Base-by-base conservation (phyloP, 495 filamentous ascomycete genomes). In the Hyphodiscus hymeniophilus region DNA sequence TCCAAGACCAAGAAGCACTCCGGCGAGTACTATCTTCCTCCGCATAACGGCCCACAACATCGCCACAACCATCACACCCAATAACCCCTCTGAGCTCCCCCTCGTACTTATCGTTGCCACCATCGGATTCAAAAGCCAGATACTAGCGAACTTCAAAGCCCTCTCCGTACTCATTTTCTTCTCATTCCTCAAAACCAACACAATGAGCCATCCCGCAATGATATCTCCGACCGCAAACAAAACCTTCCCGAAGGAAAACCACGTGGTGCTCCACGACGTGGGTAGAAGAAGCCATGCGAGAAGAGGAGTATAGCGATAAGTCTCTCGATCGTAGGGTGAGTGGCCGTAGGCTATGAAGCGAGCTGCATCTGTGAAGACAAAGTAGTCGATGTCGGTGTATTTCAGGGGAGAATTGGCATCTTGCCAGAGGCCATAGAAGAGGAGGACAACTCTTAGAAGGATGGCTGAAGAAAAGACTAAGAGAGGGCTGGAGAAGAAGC, bases 371-470 rank as follows among this genome's bases (percentile, higher is more conserved):
- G 94, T 97, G 73, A 98, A 98, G 51, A 98, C 92, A 56, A 85
- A 81, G 71, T 98, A 98, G 75, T 98, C 92, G 60, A 98, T 95
- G 66, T 98, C 92, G 44, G 94, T 98, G 73, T 96, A 98, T 66
- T 95, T 95, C 56, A 98, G 66, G 2, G 89, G 75, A 8, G 89
- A 92, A 67, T 87, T 73, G 49, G 86, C 80, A 63, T 98, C 92
- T 73, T 98, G 92, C 69, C 82, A 84, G 47, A 86, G 75, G 31
- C 94, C 92, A 63, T 95, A 96, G 50, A 91, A 52, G 20, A 96
- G 75, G 47, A 98, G 74, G 16, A 69, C 64, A 7, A 75, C 53
- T 40, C 92, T 83, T 2, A 97, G 74, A 17, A 77, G 45, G 23
- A 79, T 72, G 2, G 91, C 85, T 13, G 76, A 67, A 20, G 79